Evolutionary conservation across 768 basidiomycete genomes (phyloP).

Genomic region (Termitomyces sp.): DNA sequence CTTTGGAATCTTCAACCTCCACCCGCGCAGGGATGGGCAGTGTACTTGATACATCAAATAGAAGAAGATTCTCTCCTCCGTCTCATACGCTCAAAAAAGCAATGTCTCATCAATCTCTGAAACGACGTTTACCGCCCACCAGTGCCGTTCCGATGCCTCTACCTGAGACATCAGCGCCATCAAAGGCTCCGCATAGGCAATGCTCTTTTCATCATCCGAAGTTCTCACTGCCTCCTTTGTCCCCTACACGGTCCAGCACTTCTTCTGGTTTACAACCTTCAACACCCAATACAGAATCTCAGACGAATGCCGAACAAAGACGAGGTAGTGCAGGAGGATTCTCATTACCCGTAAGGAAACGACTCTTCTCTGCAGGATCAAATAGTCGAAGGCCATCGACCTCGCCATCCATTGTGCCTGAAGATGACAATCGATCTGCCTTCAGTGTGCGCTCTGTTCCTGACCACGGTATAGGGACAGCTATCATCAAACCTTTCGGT

Average conservation of each 20-base stretch:
- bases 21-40: slow-evolving; percentile 1
- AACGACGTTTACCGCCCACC: slow-evolving; percentile 22
- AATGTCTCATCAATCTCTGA: slow-evolving; percentile 51
- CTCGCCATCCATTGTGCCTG: slow-evolving; percentile 31
- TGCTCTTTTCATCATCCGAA: slow-evolving; percentile 60
- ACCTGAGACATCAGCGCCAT: slow-evolving; percentile 21
- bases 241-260: slow-evolving; percentile 27
- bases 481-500: slow-evolving; percentile 19
- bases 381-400: slow-evolving; percentile 48
- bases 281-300: slow-evolving; percentile 15
- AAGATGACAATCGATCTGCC: slow-evolving; percentile 52
- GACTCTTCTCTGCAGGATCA: slow-evolving; percentile 58
- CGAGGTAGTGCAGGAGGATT: slow-evolving; percentile 24
- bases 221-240: slow-evolving; percentile 46
- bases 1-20: slow-evolving; percentile 18
- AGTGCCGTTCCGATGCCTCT: slow-evolving; percentile 21
- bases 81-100: slow-evolving; percentile 44
- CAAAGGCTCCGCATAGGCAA: slow-evolving; percentile 43
- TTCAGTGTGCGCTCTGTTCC: slow-evolving; percentile 45
- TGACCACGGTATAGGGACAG: slow-evolving; percentile 23
- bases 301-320: slow-evolving; percentile 15
- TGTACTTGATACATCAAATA: background rate
- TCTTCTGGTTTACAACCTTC: slow-evolving; percentile 22
- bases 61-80: slow-evolving; percentile 11
- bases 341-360: slow-evolving; percentile 33